Base-by-base conservation (phyloP, 352 stramenopile genomes). In the Phytophthora capsici region DNA sequence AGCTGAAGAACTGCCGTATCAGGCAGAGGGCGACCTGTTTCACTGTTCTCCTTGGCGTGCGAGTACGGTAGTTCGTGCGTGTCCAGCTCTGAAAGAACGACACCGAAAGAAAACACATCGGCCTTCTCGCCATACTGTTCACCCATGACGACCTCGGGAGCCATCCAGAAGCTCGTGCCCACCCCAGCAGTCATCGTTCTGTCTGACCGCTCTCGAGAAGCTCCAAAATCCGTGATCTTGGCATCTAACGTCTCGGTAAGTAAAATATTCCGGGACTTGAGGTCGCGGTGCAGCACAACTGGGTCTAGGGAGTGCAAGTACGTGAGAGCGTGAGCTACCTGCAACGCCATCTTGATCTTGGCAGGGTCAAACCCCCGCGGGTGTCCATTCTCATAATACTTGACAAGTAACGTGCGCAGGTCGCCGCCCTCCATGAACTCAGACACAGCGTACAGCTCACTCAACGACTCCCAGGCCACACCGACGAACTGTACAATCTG, bases 251-350 rank as follows among this genome's bases (percentile, higher is more conserved):
- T 38, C 25, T 25, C 41, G 1, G 62, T 67, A n/a, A 91, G 58
- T 34, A 91, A 59, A 43, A 91, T 67, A 44, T 91, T 91, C n/a
- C 81, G 77, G 6, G 78, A 90, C 53, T 91, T 91, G 51, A 91
- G 71, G 77, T 41, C 34, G 13, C 34, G 34, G 46, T 91, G 78
- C 7, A 91, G 53, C 34, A 90, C 57, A 2, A 66, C 40, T 1
- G 73, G 73, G 17, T 75, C 62, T 6, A 83, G 59, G 9, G 70
- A 78, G 54, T 86, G 77, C 38, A 86, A 52, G 34, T 86, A 86
- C 22, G 72, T 80, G 10, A 86, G 66, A 10, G 65, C 77, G 19
- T 80, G 66, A 2, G 75, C 73, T 28, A 83, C 61, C 25, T 84
- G 66, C 45, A 80, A 47, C 6, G 75, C 71, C 37, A 80, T 80